phyloP scores from a whole-genome alignment of 345 rosid species.

The Jatropha curcas region DNA sequence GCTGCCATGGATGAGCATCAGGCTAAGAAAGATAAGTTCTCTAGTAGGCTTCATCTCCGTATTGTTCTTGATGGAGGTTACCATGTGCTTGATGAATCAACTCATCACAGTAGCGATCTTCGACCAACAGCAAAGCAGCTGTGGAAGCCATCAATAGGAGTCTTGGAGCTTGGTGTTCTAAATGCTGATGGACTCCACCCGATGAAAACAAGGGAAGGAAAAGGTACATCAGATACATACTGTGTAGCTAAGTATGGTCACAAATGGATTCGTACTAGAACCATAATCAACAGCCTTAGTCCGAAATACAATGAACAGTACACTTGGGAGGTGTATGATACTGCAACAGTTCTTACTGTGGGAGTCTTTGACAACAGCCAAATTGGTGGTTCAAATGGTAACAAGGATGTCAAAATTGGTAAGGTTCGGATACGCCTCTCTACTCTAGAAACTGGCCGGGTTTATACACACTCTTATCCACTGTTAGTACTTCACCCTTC shows the following conservation, averaged over 20 bases:
- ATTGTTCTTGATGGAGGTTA: slow-evolving; percentile 34
- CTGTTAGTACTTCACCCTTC: slow-evolving; percentile 32
- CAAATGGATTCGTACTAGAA: slow-evolving; percentile 34
- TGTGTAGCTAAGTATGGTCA: slow-evolving; percentile 35
- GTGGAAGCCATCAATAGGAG: slow-evolving; percentile 36
- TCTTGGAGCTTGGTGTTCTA: slow-evolving; percentile 32
- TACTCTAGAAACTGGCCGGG: slow-evolving; percentile 35
- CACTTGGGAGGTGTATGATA: slow-evolving; percentile 36
- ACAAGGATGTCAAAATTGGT: slow-evolving; percentile 22
- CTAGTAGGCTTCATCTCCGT: slow-evolving; percentile 29
- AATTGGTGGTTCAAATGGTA: slow-evolving; percentile 24
- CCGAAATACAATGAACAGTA: slow-evolving; percentile 36
- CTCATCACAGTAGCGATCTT: slow-evolving; percentile 34
- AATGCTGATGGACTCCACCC: slow-evolving; percentile 35
- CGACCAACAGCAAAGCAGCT: slow-evolving; percentile 34
- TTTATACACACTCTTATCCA: slow-evolving; percentile 33
- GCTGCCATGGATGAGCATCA: slow-evolving; percentile 31
- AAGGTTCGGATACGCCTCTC: slow-evolving; percentile 38
- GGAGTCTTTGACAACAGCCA: slow-evolving; percentile 33
- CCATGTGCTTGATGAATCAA: slow-evolving; percentile 34
- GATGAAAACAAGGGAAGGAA: slow-evolving; percentile 32
- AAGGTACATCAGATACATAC: slow-evolving; percentile 34
- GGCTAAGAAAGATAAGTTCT: slow-evolving; percentile 30
- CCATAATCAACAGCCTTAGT: slow-evolving; percentile 32
- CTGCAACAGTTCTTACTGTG: slow-evolving; percentile 31